Base-by-base conservation (phyloP, 148 eudicot genomes). In the Vaccinium corymbosum region DNA sequence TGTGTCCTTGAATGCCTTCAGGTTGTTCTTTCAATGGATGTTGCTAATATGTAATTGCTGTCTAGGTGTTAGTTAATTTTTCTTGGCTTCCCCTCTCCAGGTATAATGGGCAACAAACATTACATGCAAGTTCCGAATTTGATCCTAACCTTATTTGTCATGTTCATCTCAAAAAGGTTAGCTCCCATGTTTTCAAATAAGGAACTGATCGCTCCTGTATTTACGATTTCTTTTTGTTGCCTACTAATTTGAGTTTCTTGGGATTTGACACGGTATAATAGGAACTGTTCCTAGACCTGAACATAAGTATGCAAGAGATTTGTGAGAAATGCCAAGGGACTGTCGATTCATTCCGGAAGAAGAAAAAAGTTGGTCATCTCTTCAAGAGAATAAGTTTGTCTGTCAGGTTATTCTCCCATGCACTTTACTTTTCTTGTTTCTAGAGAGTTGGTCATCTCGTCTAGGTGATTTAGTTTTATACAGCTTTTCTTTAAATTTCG, bases 111-210 rank as follows among this genome's bases (percentile, higher is more conserved):
- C 89, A 87, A 50, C 90, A 89, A 84, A 70, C 84, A 84, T 81
- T 83, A 80, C 80, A 86, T 80, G 96, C 87, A 71, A 90, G 83
- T 89, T 83, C 86, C 81, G 95, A 93, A 22, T 50, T 89, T 7
- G 93, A 89, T 57, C 76, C 88, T 38, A 98, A 97, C 81, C 93
- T 95, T 86, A 91, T 97, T 84, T 98, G 98, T 75, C 99, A 97
- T 85, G 86, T 97, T 85, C 98, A 95, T 90, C 95, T 97, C 53
- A 89, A 94, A 86, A 88, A 92, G 98, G 99, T 97, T 83, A 80
- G 85, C 80, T 79, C 68, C 0, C 32, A 19, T 76, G 29, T 52
- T 73, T 84, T n/a, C 76, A 9, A 14, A 51, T 53, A 46, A 12
- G 80, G 84, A 42, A 68, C 49, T 38, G 56, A 14, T n/a, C 20